phyloP scores from a whole-genome alignment of 352 stramenopile species.

The Globisporangium abappressorium region DNA sequence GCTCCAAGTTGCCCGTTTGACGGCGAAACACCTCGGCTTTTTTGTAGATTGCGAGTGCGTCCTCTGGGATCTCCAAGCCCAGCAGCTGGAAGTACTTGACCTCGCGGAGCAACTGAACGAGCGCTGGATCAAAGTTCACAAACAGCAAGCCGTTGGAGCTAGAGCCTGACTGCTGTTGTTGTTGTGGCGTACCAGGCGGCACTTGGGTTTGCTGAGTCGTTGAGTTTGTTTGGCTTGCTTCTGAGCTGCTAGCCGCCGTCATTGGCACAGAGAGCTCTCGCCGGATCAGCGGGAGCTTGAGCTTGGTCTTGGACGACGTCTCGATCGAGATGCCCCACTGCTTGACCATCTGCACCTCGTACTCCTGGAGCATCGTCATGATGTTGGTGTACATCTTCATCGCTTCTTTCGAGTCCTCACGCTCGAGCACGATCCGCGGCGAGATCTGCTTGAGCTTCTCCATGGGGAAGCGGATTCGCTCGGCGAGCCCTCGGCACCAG shows the following conservation, averaged over 20 bases:
- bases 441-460: slow-evolving; percentile 81
- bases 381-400: slow-evolving; percentile 91
- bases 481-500: slow-evolving; percentile 84
- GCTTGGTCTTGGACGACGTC: slow-evolving; percentile 76
- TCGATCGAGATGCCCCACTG: slow-evolving; percentile 81
- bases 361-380: slow-evolving; percentile 78
- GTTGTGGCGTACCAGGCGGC: neutral
- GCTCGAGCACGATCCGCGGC: slow-evolving; percentile 75
- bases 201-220: neutral
- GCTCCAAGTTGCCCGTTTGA: slow-evolving; percentile 89
- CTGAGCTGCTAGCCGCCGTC: neutral
- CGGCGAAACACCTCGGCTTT: slow-evolving; percentile 89
- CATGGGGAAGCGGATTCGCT: slow-evolving; percentile 90
- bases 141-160: slow-evolving; percentile 36
- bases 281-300: slow-evolving; percentile 85
- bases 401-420: slow-evolving; percentile 87
- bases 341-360: slow-evolving; percentile 79
- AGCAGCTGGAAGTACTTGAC: slow-evolving; percentile 94
- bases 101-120: slow-evolving; percentile 90
- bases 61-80: slow-evolving; percentile 84
- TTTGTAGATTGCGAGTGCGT: slow-evolving; percentile 91
- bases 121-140: slow-evolving; percentile 90
- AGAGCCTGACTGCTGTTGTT: slow-evolving; percentile 16
- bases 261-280: slow-evolving; percentile 27
- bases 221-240: neutral